phyloP scores from a whole-genome alignment of 768 basidiomycete genomes.

The Chalciporus pseudorubinellus region DNA sequence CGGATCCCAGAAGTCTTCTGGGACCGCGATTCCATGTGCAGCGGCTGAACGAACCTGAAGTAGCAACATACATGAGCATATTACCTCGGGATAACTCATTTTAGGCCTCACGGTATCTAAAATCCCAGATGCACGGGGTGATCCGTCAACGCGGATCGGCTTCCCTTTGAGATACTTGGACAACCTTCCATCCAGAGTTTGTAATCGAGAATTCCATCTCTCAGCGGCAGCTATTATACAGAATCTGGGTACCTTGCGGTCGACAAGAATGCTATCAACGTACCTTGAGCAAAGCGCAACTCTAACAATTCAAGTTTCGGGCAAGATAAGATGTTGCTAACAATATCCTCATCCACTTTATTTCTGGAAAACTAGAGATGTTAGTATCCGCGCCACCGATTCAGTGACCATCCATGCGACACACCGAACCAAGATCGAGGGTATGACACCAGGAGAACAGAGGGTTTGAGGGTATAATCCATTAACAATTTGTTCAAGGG shows the following conservation, averaged over 20 bases:
- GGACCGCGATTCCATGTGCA: slow-evolving; percentile 70
- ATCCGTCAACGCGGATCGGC: slow-evolving; percentile 71
- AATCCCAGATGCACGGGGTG: slow-evolving; percentile 71
- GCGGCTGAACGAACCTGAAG: slow-evolving; percentile 62
- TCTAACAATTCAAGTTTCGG: slow-evolving; percentile 63
- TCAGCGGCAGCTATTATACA: slow-evolving; percentile 54
- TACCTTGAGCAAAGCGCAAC: slow-evolving; percentile 63
- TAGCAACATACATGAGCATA: not conserved
- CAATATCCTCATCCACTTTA: slow-evolving; percentile 64
- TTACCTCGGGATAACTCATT: not conserved
- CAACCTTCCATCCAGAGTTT: slow-evolving; percentile 60
- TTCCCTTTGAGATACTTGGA: slow-evolving; percentile 68
- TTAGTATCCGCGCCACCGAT: not conserved
- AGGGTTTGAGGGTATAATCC: slow-evolving; percentile 64
- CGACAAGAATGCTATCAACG: not conserved
- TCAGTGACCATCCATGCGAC: not conserved
- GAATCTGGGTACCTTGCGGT: not conserved
- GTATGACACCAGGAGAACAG: slow-evolving; percentile 43
- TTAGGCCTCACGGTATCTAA: slow-evolving; percentile 58
- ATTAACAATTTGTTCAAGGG: slow-evolving; percentile 68
- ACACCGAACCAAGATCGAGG: slow-evolving; percentile 57
- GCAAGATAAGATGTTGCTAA: slow-evolving; percentile 68
- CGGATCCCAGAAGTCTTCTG: slow-evolving; percentile 69
- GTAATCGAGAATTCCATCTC: slow-evolving; percentile 59
- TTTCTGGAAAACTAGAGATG: slow-evolving; percentile 48